Base-by-base conservation (phyloP, 2,329 filamentous ascomycete species). In the Cladophialophora carrionii region DNA sequence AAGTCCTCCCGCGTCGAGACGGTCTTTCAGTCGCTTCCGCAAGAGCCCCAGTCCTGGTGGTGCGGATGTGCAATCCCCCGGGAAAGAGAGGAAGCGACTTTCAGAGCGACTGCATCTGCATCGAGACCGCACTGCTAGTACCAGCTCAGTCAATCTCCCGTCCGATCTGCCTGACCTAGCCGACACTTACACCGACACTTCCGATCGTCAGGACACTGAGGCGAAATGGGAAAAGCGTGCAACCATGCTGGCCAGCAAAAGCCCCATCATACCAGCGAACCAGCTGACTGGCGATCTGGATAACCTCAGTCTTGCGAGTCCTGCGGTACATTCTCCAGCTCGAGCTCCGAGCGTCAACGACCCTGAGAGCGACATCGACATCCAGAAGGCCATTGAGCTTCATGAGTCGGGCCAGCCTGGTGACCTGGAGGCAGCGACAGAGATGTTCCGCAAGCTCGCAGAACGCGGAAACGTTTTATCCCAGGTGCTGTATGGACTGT, bases 351-450 rank as follows among this genome's bases (percentile, higher is more conserved):
- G 69, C 52, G 63, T 74, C 57, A 74, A 71, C 63, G 73, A 69
- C 68, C 73, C 68, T 62, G 68, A 67, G 64, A 70, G 66, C 43
- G 74, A 74, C 63, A 83, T 85, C 64, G 88, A 91, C 77, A 96
- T 99, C 64, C 94, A 97, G 78, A 89, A 96, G 78, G 95, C 95
- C n/a, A 99, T 99, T 75, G 85, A 90, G 67, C 82, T 98, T 69
- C 95, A 99, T 76, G 95, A 99, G 78, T 84, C 82, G 54, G 95
- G 99, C 76, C 94, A 99, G 78, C 83, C 82, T 55, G 94, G 94
- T 63, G 85, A 95, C 66, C 83, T 96, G 63, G 86, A 87, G 73
- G 80, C 83, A 73, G 95, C 92, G 60, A 97, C 95, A n/a, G 81
- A 82, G 59, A 86, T 98, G 78, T 99, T 99, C 79, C 90, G 87